Conservation (phyloP, 257 asterid genomes). For the Euphrasia confusa region DNA sequence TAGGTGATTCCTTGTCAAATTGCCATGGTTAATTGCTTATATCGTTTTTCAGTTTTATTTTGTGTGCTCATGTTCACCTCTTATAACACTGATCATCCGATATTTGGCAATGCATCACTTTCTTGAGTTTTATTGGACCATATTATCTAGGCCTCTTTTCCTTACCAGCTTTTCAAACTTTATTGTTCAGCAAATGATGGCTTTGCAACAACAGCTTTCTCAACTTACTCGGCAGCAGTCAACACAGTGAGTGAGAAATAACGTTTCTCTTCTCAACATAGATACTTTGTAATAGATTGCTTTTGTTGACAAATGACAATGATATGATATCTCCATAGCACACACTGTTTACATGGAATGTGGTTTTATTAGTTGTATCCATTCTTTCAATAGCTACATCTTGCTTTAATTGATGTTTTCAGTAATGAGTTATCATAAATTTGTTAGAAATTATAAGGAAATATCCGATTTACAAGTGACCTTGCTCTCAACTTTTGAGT, state of each 20-base stretch:
- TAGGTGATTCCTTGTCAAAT: too few species aligned
- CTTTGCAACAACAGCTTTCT: conserved; percentile 52
- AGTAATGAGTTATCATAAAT: not conserved
- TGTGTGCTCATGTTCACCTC: too few species aligned
- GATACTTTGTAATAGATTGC: conserved; percentile 3
- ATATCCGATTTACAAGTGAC: not conserved
- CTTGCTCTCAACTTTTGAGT: not conserved
- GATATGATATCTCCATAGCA: conserved; percentile 10
- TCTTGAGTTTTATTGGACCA: not conserved
- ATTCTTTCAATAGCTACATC: not conserved
- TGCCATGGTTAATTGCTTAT: too few species aligned
- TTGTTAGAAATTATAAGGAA: conserved; percentile 5
- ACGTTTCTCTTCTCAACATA: conserved; percentile 7
- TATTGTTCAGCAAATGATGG: conserved; percentile 53
- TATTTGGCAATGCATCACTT: not conserved
- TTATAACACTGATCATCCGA: not conserved
- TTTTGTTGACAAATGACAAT: conserved; percentile 1
- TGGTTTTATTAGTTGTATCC: conserved; percentile 7
- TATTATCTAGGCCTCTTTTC: conserved; percentile 10
- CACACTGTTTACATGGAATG: conserved; percentile 7
- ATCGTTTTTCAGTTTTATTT: too few species aligned
- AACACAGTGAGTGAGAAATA: conserved; percentile 42
- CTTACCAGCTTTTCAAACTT: conserved; percentile 16
- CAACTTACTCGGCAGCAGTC: conserved; percentile 47
- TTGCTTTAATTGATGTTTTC: not conserved